Evolutionary conservation across 345 rosid genomes (phyloP).

Genomic region (Alliaria petiolata): DNA sequence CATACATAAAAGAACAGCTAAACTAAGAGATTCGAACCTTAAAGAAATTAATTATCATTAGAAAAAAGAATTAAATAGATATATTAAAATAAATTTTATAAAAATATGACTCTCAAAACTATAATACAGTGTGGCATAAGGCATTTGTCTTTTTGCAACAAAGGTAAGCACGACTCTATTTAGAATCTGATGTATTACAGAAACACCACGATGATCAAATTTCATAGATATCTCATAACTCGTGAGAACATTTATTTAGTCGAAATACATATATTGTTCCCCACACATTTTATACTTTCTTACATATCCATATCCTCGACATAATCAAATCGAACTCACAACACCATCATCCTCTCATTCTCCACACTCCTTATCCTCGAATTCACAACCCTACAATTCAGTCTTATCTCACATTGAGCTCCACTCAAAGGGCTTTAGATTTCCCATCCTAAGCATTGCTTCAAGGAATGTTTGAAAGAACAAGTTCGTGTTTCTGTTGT

Average conservation of each 20-base stretch:
- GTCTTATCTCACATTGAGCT: constrained; percentile 41
- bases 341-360: constrained; percentile 4
- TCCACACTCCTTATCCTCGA: constrained; percentile 6
- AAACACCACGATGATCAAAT: background rate
- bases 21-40: too few relatives aligned
- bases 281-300: background rate
- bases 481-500: constrained; percentile 20
- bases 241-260: constrained; percentile 13
- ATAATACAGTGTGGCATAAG: too few relatives aligned
- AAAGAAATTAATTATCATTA: too few relatives aligned
- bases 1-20: too few relatives aligned
- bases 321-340: constrained; percentile 19
- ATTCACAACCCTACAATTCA: constrained; percentile 40
- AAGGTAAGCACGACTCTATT: too few relatives aligned
- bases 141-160: too few relatives aligned
- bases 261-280: background rate
- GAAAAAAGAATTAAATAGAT: too few relatives aligned
- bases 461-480: constrained; percentile 43
- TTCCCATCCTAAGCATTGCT: constrained; percentile 58
- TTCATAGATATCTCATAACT: background rate
- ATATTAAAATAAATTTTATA: too few relatives aligned
- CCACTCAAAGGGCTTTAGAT: constrained; percentile 41
- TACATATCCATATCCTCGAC: constrained; percentile 1
- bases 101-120: too few relatives aligned
- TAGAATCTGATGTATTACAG: background rate